Base-by-base conservation (phyloP, 1,284 basidiomycete genomes). In the Ganoderma meredithae region DNA sequence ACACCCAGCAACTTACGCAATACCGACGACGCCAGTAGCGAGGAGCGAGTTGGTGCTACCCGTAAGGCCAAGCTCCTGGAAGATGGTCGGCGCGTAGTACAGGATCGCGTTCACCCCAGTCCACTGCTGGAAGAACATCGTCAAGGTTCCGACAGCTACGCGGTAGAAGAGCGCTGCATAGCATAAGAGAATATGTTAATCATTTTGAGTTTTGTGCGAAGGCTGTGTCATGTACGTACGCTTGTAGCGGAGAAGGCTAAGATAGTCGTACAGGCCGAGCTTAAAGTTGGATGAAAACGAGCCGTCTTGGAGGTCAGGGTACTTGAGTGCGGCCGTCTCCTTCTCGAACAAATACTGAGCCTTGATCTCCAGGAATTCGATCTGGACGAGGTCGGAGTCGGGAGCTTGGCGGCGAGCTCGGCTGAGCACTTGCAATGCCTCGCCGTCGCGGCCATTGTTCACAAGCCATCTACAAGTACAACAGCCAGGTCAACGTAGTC, bases 361-460 rank as follows among this genome's bases (percentile, higher is more conserved):
- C 71, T 90, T 90, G 79, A 95, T 91, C 76, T 94, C 92, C 86
- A 94, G 83, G 81, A 90, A 95, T 75, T 95, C 94, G 71, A 93
- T 90, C 71, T 92, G 88, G 8, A 95, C 88, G 12, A 91, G 79
- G 22, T 92, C 89, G 27, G 86, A 82, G 63, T 91, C 86, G 9
- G 85, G 80, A 2, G 88, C 83, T 17, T 88, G 80, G 9, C 81
- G 76, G 47, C 93, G 88, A 9, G 91, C 88, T 43, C 78, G 79
- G 74, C 90, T 89, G 17, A 95, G 84, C 10, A 90, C 90, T 7
- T 76, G 74, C 22, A 93, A 81, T 1, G 91, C 90, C 78, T 95
- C 93, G 15, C 93, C 90, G 70, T 95, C 89, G 47, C 90, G 84
- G 41, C 89, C 90, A 74, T 90, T 81, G 76, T 91, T 90, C 40